phyloP scores from a whole-genome alignment of 306 rosid genomes.

The Heteromeles arbutifolia region DNA sequence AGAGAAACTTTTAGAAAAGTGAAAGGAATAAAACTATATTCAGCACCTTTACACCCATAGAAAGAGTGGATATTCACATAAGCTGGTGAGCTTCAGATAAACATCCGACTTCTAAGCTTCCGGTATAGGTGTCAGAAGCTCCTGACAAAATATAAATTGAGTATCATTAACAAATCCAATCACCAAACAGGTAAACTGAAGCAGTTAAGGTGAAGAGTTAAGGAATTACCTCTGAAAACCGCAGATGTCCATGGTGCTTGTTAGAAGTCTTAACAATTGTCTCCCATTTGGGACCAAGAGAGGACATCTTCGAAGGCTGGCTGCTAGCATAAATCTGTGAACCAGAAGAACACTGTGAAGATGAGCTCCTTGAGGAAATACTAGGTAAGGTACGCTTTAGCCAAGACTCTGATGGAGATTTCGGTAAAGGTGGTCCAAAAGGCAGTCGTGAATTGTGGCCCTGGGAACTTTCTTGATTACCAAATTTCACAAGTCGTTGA shows the following conservation, averaged over 20 bases:
- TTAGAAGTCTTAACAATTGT: constrained; percentile 46
- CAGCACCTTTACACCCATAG: not conserved
- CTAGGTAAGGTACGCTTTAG: constrained; percentile 65
- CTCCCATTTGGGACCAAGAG: constrained; percentile 44
- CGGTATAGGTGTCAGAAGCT: constrained; percentile 44
- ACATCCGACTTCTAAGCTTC: constrained; percentile 47
- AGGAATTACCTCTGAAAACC: constrained; percentile 55
- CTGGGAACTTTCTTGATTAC: constrained; percentile 18
- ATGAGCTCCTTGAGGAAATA: constrained; percentile 41
- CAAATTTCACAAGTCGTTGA: constrained; percentile 13
- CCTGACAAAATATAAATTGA: constrained; percentile 39
- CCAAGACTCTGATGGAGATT: constrained; percentile 97
- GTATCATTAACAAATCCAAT: constrained; percentile 3
- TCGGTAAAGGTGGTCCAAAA: constrained; percentile 58
- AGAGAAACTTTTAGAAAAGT: not conserved
- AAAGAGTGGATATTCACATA: not conserved
- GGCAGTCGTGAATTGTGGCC: constrained; percentile 23
- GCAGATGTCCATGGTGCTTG: constrained; percentile 30
- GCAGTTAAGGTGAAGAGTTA: constrained; percentile 17
- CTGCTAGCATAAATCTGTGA: constrained; percentile 12
- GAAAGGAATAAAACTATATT: not conserved
- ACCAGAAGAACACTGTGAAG: constrained; percentile 35
- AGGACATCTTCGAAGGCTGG: constrained; percentile 14
- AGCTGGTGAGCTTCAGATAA: constrained; percentile 15
- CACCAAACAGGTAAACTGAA: not conserved